Percentiles rank a stretch among this genome's conserved stretches.
phyloP scores from a whole-genome alignment of 257 asterid species.

The Solanum chiquidenum region DNA sequence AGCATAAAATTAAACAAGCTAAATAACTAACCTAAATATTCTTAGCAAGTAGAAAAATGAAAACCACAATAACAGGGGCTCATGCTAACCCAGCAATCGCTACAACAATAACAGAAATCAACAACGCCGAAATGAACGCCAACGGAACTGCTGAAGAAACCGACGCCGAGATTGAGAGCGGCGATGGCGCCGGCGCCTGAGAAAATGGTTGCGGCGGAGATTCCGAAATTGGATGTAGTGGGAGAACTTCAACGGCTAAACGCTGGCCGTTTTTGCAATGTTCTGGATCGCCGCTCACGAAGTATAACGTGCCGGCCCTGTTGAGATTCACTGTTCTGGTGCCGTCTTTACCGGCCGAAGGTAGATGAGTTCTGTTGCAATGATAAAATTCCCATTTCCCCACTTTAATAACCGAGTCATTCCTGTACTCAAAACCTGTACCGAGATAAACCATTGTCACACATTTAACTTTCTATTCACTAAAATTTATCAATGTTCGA shows the following conservation, averaged over 20 bases:
- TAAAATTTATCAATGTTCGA: rapidly evolving
- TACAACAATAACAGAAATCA: background rate
- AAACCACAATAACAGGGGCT: background rate
- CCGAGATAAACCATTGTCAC: background rate
- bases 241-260: conserved; percentile 35
- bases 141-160: background rate
- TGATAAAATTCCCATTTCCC: conserved; percentile 70
- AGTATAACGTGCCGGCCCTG: conserved; percentile 36
- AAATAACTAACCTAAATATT: background rate
- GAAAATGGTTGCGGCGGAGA: background rate
- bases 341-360: conserved; percentile 38
- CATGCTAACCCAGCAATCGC: background rate
- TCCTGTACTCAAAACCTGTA: conserved; percentile 60
- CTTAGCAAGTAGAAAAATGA: background rate
- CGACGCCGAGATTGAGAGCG: conserved; percentile 6
- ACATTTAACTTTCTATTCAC: background rate
- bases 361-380: conserved; percentile 48
- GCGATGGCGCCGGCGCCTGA: conserved; percentile 23
- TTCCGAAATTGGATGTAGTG: conserved; percentile 11
- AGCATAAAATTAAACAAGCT: background rate
- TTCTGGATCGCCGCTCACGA: conserved; percentile 39
- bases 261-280: conserved; percentile 58
- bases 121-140: background rate
- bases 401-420: conserved; percentile 53
- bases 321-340: conserved; percentile 36